Percentiles rank a stretch among this genome's conserved stretches.
phyloP scores from a whole-genome alignment of 306 rosid species.

The Citrullus mucosospermus region DNA sequence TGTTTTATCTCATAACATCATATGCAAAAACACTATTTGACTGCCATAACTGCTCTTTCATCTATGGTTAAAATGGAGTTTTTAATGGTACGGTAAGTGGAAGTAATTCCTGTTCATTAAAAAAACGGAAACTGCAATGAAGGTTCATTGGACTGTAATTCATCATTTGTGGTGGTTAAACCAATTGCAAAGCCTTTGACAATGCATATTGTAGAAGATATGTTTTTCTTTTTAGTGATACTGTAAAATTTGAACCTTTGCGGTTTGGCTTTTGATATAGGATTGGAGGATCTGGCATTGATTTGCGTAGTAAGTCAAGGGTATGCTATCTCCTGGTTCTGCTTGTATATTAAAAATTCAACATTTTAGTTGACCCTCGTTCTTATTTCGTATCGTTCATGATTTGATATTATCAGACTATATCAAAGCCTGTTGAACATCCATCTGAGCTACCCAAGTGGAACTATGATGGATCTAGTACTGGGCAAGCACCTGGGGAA shows the following conservation, averaged over 20 bases:
- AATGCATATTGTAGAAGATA: background rate
- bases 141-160: background rate
- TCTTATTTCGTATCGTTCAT: slow-evolving; percentile 10
- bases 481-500: slow-evolving; percentile 98
- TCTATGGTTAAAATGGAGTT: background rate
- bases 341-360: background rate
- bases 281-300: slow-evolving; percentile 93
- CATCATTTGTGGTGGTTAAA: background rate
- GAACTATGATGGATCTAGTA: slow-evolving; percentile 99
- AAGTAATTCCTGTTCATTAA: background rate
- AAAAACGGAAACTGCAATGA: background rate
- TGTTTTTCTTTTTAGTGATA: slow-evolving; percentile 4
- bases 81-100: background rate
- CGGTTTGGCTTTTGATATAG: slow-evolving; percentile 24
- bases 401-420: slow-evolving; percentile 41
- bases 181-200: background rate
- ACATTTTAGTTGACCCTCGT: slow-evolving; percentile 1
- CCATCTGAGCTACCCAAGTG: slow-evolving; percentile 98
- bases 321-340: slow-evolving; percentile 27
- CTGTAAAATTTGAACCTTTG: slow-evolving; percentile 5
- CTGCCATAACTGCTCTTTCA: background rate
- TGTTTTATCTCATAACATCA: background rate
- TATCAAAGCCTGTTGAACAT: slow-evolving; percentile 76
- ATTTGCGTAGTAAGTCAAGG: slow-evolving; percentile 93
- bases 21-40: background rate